Conservation (phyloP, 2,329 filamentous ascomycete genomes). For the Fusarium sp. region DNA sequence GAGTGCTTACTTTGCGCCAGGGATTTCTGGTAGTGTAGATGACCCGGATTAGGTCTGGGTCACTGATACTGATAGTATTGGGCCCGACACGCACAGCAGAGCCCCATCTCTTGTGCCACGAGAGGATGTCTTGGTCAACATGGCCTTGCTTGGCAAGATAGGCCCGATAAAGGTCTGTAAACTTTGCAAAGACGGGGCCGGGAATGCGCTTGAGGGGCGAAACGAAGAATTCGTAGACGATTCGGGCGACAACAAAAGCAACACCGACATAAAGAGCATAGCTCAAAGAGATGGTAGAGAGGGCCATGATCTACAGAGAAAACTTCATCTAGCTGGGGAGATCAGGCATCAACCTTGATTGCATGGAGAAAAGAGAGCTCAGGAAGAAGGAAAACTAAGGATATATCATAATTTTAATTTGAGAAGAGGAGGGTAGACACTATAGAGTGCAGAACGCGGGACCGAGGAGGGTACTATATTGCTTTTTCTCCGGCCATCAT, state of each 20-base stretch:
- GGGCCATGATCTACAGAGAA: constrained; percentile 28
- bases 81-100: constrained; percentile 35
- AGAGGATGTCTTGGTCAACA: constrained; percentile 23
- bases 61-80: constrained; percentile 38
- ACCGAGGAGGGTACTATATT: constrained; percentile 14
- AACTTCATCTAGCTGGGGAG: not conserved
- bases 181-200: constrained; percentile 21
- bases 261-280: constrained; percentile 18
- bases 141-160: constrained; percentile 27
- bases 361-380: not conserved
- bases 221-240: constrained; percentile 32
- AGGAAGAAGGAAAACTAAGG: not conserved
- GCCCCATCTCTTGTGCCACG: constrained; percentile 39
- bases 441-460: constrained; percentile 2
- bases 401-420: constrained; percentile 20
- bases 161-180: constrained; percentile 37
- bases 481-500: constrained; percentile 10
- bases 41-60: constrained; percentile 36
- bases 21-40: constrained; percentile 38
- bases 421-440: not conserved
- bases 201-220: constrained; percentile 37
- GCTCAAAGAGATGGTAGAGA: constrained; percentile 6
- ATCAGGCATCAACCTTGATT: not conserved
- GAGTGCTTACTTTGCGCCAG: constrained; percentile 32
- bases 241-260: constrained; percentile 13